Evolutionary conservation across 1,284 basidiomycete species (phyloP).

Genomic region (Leucoagaricus sp.): DNA sequence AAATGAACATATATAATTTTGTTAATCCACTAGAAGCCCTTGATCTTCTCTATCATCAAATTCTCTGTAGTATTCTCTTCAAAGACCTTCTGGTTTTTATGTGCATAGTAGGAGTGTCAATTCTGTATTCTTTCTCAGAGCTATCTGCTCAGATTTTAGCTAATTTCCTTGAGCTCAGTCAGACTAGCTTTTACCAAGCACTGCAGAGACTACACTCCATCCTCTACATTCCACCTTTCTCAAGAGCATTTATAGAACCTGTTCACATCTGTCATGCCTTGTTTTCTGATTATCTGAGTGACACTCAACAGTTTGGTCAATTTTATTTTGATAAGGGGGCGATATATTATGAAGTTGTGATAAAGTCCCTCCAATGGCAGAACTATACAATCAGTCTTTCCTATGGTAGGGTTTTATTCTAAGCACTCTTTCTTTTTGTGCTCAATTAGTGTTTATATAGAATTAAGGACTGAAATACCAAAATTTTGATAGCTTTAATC

Average conservation of each 20-base stretch:
- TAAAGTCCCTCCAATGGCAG: neutral
- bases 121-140: neutral
- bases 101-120: neutral
- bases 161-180: neutral
- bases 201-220: neutral
- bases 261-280: conserved; percentile 5
- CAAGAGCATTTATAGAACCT: neutral
- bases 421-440: neutral
- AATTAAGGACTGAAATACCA: neutral
- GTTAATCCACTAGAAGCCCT: neutral
- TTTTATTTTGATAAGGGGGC: neutral
- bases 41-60: conserved; percentile 4
- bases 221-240: neutral
- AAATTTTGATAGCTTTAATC: neutral
- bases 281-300: neutral
- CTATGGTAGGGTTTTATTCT: neutral
- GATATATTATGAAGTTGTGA: neutral
- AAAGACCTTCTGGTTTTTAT: neutral
- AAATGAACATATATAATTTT: neutral
- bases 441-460: too few relatives aligned
- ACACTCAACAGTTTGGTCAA: neutral
- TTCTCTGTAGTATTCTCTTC: neutral
- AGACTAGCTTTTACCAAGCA: neutral
- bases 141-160: neutral
- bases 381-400: neutral